Evolutionary conservation across 108 stramenopile genomes (phyloP).

Genomic region (Conticribra weissflogii): DNA sequence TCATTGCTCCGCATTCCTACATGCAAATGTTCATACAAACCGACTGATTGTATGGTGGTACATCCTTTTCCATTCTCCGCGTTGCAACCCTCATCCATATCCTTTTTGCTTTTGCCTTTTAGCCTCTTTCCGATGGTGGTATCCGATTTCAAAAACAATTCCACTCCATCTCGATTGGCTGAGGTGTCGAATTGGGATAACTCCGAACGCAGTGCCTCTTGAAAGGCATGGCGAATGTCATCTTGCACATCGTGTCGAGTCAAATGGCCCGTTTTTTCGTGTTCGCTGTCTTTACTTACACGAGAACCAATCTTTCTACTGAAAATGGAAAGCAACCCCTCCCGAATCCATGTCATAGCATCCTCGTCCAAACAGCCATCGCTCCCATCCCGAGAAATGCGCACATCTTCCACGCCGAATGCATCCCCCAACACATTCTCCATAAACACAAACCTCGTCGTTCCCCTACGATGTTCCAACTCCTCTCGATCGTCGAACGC

Average conservation of each 20-base stretch:
- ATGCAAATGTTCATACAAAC: constrained; percentile 28
- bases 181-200: not conserved
- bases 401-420: not conserved
- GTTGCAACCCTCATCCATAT: not conserved
- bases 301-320: constrained; percentile 5
- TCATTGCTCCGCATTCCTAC: constrained; percentile 54
- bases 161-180: constrained; percentile 23
- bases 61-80: not conserved
- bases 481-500: constrained; percentile 13
- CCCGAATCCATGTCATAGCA: not conserved
- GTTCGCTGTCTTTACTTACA: not conserved
- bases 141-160: constrained; percentile 34
- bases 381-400: constrained; percentile 10
- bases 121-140: not conserved
- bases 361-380: not conserved
- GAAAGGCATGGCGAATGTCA: constrained; percentile 41
- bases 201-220: constrained; percentile 29
- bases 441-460: constrained; percentile 74
- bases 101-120: not conserved
- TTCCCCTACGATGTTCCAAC: constrained; percentile 47
- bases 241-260: constrained; percentile 19
- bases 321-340: constrained; percentile 15
- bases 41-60: not conserved
- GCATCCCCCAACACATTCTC: constrained; percentile 39
- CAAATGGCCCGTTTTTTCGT: too few relatives aligned